Evolutionary conservation across 1,139 yeast species (phyloP), one percentile per base, ranked within the genome.

Genomic region (Sugiyamaella neomexicana): DNA sequence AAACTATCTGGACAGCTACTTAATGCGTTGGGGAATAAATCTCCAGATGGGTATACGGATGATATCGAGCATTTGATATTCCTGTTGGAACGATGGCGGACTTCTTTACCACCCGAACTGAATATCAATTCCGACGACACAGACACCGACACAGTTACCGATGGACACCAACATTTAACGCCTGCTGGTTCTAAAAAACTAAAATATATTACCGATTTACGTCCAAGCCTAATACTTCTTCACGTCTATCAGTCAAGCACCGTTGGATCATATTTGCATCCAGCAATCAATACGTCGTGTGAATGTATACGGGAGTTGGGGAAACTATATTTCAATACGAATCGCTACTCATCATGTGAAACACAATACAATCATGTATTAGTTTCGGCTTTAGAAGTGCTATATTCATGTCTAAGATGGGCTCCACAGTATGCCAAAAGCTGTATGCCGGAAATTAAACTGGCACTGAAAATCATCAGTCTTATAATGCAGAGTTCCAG

Each of bases 301-400:
- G 60, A 56, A 23, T 59, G 62, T 10, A 60, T 63, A 15, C 54
- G 60, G 13, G 61, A 60, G 47, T 55, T 63, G 8, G 58, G 54
- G 8, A 55, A 60, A 10, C 53, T 63, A 2, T 61, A 59, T 34
- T 57, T 57, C 50, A 55, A 62, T 38, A 56, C 64, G 8, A 60
- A 48, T 9, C 47, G 58, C 13, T 63, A 63, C 53, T 29, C 54
- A 8, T 53, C 58, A 5, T 63, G 65, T 37, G 62, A 58, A 46
- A 57, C 63, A 10, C 67, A 63, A 37, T 63, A 63, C 51, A 62
- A 62, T 50, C 63, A 63, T 42, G 64, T 62, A 42, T 50, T 63
- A 37, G 60, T 63, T 16, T 52, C 65, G 2, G 62, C 66, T 6
- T 51, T 63, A 27, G 64, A 64, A 29, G 65, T 63, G 4, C 50